These are phyloP conservation scores for Sphagnum contortum DNA, from an alignment of 225 moss, liverwort and hornwort genomes.

Conservation along the genomic window DNA sequence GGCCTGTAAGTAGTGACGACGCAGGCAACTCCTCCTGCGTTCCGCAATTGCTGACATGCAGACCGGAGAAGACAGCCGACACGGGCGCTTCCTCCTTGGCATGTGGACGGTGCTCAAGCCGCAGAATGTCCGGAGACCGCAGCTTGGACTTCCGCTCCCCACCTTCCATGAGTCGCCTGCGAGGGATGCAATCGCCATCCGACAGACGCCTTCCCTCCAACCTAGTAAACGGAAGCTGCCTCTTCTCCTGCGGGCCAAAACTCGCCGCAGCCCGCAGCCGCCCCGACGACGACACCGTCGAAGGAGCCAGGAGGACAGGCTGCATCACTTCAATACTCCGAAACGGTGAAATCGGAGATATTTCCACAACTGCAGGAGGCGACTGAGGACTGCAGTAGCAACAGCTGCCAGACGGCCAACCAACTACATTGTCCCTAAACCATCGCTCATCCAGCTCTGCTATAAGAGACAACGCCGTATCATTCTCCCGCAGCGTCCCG, in stretches of 20 bases:
- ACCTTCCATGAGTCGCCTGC: not conserved
- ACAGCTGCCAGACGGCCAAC: not conserved
- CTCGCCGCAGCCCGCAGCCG: conserved; percentile 2
- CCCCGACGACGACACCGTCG: not conserved
- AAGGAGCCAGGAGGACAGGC: conserved; percentile 11
- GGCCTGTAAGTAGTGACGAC: no score
- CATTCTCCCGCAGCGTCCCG: conserved; percentile 4
- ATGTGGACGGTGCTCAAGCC: no score
- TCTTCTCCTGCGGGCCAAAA: conserved; percentile 8
- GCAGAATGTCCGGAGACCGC: no score
- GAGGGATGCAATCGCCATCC: conserved; percentile 6
- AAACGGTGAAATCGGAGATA: conserved; percentile 2
- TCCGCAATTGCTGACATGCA: no score
- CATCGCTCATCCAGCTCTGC: conserved; percentile 26
- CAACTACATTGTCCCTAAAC: conserved; percentile 27
- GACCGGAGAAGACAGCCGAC: no score
- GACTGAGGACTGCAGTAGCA: conserved; percentile 8
- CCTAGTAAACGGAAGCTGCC: conserved; percentile 15
- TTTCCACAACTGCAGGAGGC: not conserved
- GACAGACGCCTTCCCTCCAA: conserved; percentile 7
- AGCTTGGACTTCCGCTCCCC: conserved; percentile 2
- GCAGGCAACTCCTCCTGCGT: no score
- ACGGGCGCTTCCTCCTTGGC: no score
- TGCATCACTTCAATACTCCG: conserved; percentile 26
- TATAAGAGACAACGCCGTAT: conserved; percentile 16